phyloP scores from a whole-genome alignment of 2,329 filamentous ascomycete genomes.

The Fusarium concolor region DNA sequence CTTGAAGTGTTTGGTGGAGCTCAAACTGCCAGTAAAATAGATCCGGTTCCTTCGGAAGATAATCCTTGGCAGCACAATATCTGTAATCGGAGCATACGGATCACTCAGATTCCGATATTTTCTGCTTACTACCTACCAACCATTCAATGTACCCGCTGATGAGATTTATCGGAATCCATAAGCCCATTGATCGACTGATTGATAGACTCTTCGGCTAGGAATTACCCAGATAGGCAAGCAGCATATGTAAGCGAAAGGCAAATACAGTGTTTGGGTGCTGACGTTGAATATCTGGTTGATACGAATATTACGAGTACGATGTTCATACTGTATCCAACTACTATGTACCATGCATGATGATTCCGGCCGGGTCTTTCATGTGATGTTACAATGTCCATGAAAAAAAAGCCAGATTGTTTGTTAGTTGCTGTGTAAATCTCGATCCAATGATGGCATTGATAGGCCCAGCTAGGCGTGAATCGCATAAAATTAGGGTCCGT shows the following conservation, averaged over 20 bases:
- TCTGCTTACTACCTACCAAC: not conserved
- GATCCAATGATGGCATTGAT: not conserved
- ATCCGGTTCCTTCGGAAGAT: constrained; percentile 38
- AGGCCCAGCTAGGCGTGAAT: not conserved
- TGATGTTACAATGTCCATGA: not conserved
- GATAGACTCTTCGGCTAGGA: constrained; percentile 5
- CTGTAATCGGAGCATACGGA: constrained; percentile 32
- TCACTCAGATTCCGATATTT: constrained; percentile 21
- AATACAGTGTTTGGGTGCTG: not conserved
- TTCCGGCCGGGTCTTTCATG: not conserved
- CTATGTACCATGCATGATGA: not conserved
- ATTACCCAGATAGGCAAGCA: constrained; percentile 27
- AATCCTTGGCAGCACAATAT: constrained; percentile 22
- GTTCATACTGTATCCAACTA: not conserved
- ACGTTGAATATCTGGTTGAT: not conserved
- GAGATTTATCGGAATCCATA: constrained; percentile 16
- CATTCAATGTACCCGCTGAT: not conserved
- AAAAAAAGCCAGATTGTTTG: not conserved
- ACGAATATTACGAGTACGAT: constrained; percentile 18
- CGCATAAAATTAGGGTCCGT: constrained; percentile 1
- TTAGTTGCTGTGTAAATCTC: constrained; percentile 1
- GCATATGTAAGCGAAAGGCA: constrained; percentile 3
- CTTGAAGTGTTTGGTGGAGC: constrained; percentile 12
- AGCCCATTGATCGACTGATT: constrained; percentile 30
- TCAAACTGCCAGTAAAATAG: constrained; percentile 11